Conservation (phyloP, 768 basidiomycete species). For the Naganishia vaughanmartiniae region DNA sequence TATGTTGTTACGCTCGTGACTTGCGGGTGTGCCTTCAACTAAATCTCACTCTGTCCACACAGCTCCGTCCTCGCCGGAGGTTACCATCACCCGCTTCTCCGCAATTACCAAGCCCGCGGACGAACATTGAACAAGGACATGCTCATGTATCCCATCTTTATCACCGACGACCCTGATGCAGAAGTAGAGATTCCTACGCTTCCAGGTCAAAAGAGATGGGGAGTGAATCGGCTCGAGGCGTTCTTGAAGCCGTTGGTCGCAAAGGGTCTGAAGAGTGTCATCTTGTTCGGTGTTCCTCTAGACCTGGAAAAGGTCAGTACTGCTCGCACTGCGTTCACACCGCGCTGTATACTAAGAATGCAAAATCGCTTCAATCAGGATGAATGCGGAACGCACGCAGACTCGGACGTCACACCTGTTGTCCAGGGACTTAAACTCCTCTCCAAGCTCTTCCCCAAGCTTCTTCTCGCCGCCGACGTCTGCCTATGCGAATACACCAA, state of each 20-base stretch:
- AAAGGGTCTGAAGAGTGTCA: slow-evolving; percentile 87
- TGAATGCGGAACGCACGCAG: slow-evolving; percentile 75
- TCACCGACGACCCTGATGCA: slow-evolving; percentile 89
- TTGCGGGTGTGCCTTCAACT: not conserved
- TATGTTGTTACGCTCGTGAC: not conserved
- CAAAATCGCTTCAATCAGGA: slow-evolving; percentile 59
- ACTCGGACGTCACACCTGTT: slow-evolving; percentile 84
- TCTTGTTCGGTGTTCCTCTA: slow-evolving; percentile 88
- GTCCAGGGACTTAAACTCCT: slow-evolving; percentile 85
- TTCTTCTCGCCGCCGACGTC: slow-evolving; percentile 91
- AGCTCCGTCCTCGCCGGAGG: slow-evolving; percentile 66
- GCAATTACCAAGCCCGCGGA: slow-evolving; percentile 79
- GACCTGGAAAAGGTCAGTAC: slow-evolving; percentile 67
- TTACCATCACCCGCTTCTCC: slow-evolving; percentile 84
- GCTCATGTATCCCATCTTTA: slow-evolving; percentile 99
- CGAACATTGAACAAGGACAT: slow-evolving; percentile 60
- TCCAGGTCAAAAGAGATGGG: slow-evolving; percentile 90
- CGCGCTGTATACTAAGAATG: not conserved
- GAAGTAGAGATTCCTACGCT: slow-evolving; percentile 71
- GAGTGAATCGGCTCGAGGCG: slow-evolving; percentile 81
- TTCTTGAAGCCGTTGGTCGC: slow-evolving; percentile 83
- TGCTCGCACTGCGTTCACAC: slow-evolving; percentile 9
- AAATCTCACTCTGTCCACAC: not conserved
- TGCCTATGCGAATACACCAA: slow-evolving; percentile 99
- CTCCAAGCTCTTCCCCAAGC: slow-evolving; percentile 69